Conservation (phyloP, 371 early-diverging fungal species). For the Basidiobolus meristosporus region DNA sequence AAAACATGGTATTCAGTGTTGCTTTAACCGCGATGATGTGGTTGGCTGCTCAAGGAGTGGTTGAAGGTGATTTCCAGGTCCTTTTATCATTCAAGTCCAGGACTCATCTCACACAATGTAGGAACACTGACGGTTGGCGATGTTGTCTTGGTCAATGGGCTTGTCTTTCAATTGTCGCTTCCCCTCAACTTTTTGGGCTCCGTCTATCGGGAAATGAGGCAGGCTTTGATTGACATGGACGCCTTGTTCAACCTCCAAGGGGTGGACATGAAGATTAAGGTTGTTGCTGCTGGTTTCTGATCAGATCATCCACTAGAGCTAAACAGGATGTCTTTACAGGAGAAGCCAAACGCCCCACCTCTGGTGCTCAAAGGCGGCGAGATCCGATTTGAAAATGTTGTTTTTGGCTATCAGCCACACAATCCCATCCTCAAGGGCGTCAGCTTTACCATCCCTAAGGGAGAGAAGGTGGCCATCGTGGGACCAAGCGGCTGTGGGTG, state of each 20-base stretch:
- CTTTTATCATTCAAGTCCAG: neutral
- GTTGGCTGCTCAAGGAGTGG: constrained; percentile 72
- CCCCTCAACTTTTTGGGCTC: constrained; percentile 95
- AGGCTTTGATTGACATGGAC: constrained; percentile 90
- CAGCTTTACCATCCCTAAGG: constrained; percentile 67
- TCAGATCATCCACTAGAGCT: neutral
- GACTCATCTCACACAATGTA: neutral
- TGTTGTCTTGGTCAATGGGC: constrained; percentile 90
- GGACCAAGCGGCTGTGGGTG: constrained; percentile 89
- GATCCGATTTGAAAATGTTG: constrained; percentile 68
- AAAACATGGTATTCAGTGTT: constrained; percentile 77
- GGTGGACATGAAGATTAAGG: constrained; percentile 20
- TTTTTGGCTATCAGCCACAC: constrained; percentile 65
- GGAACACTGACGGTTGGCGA: constrained; percentile 83
- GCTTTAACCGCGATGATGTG: constrained; percentile 85
- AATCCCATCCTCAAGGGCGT: constrained; percentile 57
- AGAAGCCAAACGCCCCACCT: constrained; percentile 29
- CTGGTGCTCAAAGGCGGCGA: constrained; percentile 32
- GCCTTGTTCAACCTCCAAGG: constrained; percentile 71
- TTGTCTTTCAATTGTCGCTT: constrained; percentile 83
- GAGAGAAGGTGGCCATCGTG: constrained; percentile 81
- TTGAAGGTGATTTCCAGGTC: constrained; percentile 22
- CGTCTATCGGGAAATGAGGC: constrained; percentile 85
- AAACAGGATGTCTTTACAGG: constrained; percentile 10
- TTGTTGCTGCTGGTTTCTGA: too few species aligned